phyloP scores from a whole-genome alignment of 163 green algal genomes.

The Picocystis sp. region DNA sequence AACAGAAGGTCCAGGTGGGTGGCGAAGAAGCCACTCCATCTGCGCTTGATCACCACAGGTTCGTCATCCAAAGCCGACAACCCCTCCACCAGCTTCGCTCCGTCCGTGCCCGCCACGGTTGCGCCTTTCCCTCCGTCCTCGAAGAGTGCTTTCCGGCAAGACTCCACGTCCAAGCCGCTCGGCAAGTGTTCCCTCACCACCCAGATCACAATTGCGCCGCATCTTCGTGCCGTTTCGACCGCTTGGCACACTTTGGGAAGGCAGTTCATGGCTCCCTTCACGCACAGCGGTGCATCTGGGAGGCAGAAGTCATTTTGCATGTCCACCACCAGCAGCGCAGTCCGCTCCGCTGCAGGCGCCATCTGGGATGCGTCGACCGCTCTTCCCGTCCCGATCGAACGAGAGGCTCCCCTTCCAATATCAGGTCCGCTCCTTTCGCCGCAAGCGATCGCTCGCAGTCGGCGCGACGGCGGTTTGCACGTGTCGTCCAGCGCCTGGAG shows the following conservation, averaged over 20 bases:
- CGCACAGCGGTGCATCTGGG: constrained; percentile 25
- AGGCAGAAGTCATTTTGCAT: constrained; percentile 53
- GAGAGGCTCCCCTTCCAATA: too few relatives aligned
- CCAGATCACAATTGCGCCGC: constrained; percentile 33
- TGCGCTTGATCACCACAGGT: constrained; percentile 37
- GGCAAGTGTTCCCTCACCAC: constrained; percentile 36
- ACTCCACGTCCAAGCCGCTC: constrained; percentile 37
- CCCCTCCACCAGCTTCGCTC: constrained; percentile 24
- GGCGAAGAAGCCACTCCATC: constrained; percentile 42
- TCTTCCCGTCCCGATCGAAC: too few relatives aligned
- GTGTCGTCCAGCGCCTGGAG: too few relatives aligned
- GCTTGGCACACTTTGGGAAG: constrained; percentile 22
- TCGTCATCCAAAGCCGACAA: constrained; percentile 21
- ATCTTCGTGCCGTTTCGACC: constrained; percentile 18
- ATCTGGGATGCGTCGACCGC: too few relatives aligned
- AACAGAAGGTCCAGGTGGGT: constrained; percentile 43
- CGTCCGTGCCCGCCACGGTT: constrained; percentile 12
- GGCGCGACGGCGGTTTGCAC: too few relatives aligned
- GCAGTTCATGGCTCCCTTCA: constrained; percentile 29
- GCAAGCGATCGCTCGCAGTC: too few relatives aligned
- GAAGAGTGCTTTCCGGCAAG: constrained; percentile 30
- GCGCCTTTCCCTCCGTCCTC: constrained; percentile 10
- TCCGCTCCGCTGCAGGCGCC: too few relatives aligned
- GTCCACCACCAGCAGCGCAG: constrained; percentile 16
- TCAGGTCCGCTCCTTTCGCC: too few relatives aligned